Evolutionary conservation across 495 filamentous ascomycete species (phyloP), one percentile per base, ranked within the genome.

Genomic region (Chaetomidium leptoderma): DNA sequence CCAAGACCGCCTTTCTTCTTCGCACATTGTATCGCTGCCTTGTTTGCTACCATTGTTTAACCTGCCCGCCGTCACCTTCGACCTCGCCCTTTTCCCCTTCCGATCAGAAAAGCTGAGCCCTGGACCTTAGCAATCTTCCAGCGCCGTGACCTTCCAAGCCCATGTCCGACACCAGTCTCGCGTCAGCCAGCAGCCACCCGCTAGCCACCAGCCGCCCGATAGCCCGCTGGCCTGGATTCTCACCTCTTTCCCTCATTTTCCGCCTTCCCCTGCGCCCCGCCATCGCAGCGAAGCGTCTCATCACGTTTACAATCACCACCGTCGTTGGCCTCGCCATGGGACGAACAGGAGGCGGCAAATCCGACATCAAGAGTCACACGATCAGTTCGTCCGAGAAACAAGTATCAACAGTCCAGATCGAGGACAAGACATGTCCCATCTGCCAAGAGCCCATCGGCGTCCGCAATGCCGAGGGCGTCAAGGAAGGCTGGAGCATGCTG

Each of bases 391-490:
- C 42, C 0, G 58, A 64, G 48, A 65, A 64, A 29, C 43, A 57
- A 16, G 2, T 9, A 0, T 13, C 45, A 10, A 45, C 40, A 13
- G 21, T 37, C 40, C 55, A 61, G 19, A 30, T 62, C 9, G 52
- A 63, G 39, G 70, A 70, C 9, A 48, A 67, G 16, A 45, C 58
- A 33, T 78, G 76, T 39, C 69, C 72, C 46, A 78, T 78, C 49
- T 78, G 76, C 64, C 69, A 73, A 50, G 74, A 78, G 43, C 62
- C 65, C 9, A 63, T 77, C 49, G 73, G 73, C 36, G 17, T 56
- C 17, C 50, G 50, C 13, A 72, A 63, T 35, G 64, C 69, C 4
- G 74, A 76, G 47, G 73, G 73, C 55, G 62, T 71, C 50, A 37
- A 63, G 19, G 76, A 78, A 61, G 45, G 61, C 13, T 77, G 75